A percentile compares a stretch with the other conserved stretches of the same genome.
These are phyloP conservation scores for Trichoderma virens DNA, from an alignment of 495 filamentous ascomycete species.

Conservation along the genomic window DNA sequence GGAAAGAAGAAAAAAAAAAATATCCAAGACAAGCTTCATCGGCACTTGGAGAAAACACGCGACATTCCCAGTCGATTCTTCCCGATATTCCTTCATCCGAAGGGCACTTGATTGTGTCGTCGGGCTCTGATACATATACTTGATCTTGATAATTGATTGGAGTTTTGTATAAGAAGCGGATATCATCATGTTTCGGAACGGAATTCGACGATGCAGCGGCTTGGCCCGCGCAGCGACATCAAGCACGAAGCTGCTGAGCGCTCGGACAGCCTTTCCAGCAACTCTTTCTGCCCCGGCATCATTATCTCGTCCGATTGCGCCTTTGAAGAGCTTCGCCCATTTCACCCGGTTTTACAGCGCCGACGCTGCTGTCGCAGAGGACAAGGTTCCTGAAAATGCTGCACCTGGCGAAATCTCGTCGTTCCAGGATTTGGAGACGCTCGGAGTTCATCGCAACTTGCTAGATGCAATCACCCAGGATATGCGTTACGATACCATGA, in stretches of 20 bases:
- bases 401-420: conserved; percentile 40
- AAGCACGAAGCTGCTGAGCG: conserved; percentile 1
- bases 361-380: conserved; percentile 22
- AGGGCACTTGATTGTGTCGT: conserved; percentile 2
- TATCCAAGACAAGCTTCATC: neutral
- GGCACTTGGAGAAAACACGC: conserved; percentile 6
- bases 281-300: neutral
- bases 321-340: neutral
- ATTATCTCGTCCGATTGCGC: neutral
- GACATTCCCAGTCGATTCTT: neutral
- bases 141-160: neutral
- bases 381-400: conserved; percentile 13
- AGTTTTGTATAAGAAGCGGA: neutral
- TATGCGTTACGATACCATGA: conserved; percentile 82
- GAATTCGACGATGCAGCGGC: conserved; percentile 9
- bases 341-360: conserved; percentile 30
- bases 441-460: conserved; percentile 55
- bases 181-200: conserved; percentile 3
- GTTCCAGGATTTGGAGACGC: conserved; percentile 60
- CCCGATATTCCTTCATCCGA: neutral
- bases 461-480: conserved; percentile 60
- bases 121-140: neutral
- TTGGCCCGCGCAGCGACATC: neutral
- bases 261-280: neutral
- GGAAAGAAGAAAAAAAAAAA: conserved; percentile 3